These are phyloP conservation scores for Cladorrhinum samala DNA, from an alignment of 495 filamentous ascomycete species.

Conservation along the genomic window DNA sequence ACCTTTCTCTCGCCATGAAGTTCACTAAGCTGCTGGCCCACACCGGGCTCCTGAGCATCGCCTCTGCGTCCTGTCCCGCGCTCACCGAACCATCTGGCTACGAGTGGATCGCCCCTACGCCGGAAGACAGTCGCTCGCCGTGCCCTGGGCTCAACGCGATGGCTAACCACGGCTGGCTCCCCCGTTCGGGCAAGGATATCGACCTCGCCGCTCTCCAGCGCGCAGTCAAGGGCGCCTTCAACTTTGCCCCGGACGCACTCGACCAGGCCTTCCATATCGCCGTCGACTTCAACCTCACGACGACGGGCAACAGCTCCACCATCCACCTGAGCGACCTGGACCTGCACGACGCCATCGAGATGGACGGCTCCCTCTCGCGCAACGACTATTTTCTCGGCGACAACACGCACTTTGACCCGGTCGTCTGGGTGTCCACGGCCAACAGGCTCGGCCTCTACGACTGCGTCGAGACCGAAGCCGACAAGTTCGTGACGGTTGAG, in stretches of 20 bases:
- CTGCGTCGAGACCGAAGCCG: neutral
- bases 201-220: constrained; percentile 15
- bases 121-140: constrained; percentile 25
- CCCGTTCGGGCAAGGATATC: constrained; percentile 41
- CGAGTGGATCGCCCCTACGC: neutral
- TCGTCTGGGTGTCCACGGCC: constrained; percentile 17
- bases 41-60: neutral
- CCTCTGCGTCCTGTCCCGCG: neutral
- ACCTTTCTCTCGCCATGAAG: too few relatives aligned
- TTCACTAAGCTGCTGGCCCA: neutral
- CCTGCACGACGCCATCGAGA: constrained; percentile 24
- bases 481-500: constrained; percentile 22
- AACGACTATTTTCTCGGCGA: constrained; percentile 23
- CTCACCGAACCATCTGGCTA: neutral
- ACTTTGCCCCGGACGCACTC: constrained; percentile 17
- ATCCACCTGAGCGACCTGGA: constrained; percentile 24
- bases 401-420: constrained; percentile 18
- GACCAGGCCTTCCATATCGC: constrained; percentile 23
- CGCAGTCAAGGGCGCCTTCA: constrained; percentile 17
- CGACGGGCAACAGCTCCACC: constrained; percentile 21
- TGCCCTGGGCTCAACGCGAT: constrained; percentile 50
- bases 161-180: constrained; percentile 52
- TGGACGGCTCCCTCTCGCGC: constrained; percentile 26
- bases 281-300: constrained; percentile 16
- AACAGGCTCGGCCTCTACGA: constrained; percentile 11